Conservation (phyloP, 495 filamentous ascomycete genomes). For the Pyronema domesticum region DNA sequence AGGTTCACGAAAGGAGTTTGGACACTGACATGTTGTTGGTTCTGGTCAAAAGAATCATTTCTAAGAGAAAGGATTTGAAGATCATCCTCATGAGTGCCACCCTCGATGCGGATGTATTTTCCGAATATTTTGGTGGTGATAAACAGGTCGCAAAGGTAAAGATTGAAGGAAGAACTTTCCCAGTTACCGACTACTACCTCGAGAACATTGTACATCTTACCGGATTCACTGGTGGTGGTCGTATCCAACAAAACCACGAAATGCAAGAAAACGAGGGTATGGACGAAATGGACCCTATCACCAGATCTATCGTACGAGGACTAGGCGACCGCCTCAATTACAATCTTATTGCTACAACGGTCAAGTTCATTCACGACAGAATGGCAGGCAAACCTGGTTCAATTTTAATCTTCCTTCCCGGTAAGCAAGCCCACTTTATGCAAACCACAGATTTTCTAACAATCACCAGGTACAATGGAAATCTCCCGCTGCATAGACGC, state of each 20-base stretch:
- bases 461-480: constrained; percentile 43
- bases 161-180: constrained; percentile 77
- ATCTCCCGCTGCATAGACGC: constrained; percentile 65
- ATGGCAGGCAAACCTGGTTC: constrained; percentile 55
- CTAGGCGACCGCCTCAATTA: constrained; percentile 86
- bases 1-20: constrained; percentile 89
- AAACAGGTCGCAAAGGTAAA: constrained; percentile 57
- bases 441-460: not conserved
- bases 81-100: constrained; percentile 97
- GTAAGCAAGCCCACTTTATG: constrained; percentile 24
- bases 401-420: constrained; percentile 87
- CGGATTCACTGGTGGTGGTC: constrained; percentile 40
- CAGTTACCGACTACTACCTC: constrained; percentile 63
- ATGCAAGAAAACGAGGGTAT: constrained; percentile 28
- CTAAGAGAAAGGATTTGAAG: constrained; percentile 60
- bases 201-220: constrained; percentile 75
- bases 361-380: constrained; percentile 60
- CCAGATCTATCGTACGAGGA: constrained; percentile 51
- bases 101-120: constrained; percentile 75
- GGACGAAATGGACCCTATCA: constrained; percentile 27
- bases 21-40: constrained; percentile 91
- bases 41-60: constrained; percentile 68
- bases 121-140: constrained; percentile 57
- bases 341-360: constrained; percentile 61
- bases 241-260: constrained; percentile 6